Conservation (phyloP, 1,284 basidiomycete genomes). For the Malassezia globosa region DNA sequence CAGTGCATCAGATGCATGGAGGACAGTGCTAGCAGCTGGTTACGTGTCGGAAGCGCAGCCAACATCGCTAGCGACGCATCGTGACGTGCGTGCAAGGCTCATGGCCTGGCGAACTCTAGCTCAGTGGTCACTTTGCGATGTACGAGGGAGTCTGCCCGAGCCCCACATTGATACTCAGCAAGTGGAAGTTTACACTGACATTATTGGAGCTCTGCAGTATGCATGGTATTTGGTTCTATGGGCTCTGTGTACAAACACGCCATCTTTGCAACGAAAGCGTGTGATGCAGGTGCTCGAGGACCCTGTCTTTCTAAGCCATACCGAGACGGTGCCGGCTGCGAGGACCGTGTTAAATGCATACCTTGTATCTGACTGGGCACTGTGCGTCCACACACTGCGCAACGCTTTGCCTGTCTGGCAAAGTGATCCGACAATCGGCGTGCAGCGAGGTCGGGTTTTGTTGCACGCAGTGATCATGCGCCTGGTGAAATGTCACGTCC, state of each 20-base stretch:
- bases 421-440: background rate
- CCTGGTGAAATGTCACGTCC: conserved; percentile 55
- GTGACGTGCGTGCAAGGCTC: conserved; percentile 4
- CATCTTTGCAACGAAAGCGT: background rate
- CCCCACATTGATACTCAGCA: background rate
- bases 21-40: conserved; percentile 16
- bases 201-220: background rate
- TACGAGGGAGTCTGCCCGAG: conserved; percentile 15
- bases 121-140: conserved; percentile 30
- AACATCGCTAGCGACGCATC: too few species aligned
- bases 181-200: conserved; percentile 1
- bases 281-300: background rate
- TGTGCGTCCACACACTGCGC: conserved; percentile 2
- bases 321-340: conserved; percentile 1
- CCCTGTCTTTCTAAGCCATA: background rate
- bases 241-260: conserved; percentile 1
- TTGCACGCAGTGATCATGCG: conserved; percentile 50
- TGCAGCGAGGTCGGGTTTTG: conserved; percentile 54
- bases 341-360: conserved; percentile 6
- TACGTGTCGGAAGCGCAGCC: conserved; percentile 1
- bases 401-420: background rate
- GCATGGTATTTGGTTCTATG: conserved; percentile 16
- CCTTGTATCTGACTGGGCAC: conserved; percentile 10
- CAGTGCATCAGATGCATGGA: conserved; percentile 1
- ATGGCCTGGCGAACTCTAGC: conserved; percentile 5